Conservation (phyloP, 2,329 filamentous ascomycete genomes). For the Talaromyces sp. region DNA sequence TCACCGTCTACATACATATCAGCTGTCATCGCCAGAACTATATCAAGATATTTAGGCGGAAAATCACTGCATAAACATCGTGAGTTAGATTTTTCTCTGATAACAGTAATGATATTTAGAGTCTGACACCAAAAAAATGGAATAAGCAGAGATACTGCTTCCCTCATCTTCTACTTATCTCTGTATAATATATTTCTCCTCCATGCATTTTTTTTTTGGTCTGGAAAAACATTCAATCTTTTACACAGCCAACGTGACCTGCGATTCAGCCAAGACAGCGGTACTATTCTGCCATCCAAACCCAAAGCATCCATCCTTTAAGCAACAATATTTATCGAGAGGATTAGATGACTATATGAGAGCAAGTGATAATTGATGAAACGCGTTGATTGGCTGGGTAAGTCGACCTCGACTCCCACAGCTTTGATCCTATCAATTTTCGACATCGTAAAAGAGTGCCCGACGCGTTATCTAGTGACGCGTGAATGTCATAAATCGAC, state of each 20-base stretch:
- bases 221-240: not conserved
- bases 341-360: not conserved
- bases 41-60: not conserved
- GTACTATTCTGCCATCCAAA: no score
- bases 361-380: not conserved
- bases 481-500: not conserved
- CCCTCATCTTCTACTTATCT: no score
- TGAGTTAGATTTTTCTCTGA: not conserved
- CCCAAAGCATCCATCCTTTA: no score
- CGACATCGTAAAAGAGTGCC: no score
- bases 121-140: not conserved
- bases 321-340: no score
- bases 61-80: not conserved
- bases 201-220: no score
- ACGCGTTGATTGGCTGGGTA: no score
- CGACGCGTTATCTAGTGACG: no score
- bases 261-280: no score
- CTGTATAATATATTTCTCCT: not conserved
- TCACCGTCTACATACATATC: not conserved
- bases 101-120: not conserved
- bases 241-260: not conserved
- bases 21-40: not conserved
- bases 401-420: no score
- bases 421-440: no score
- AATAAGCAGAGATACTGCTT: not conserved